Evolutionary conservation across 2,329 filamentous ascomycete species (phyloP), one percentile per base, ranked within the genome.

Genomic region (Pseudogymnoascus destructans): DNA sequence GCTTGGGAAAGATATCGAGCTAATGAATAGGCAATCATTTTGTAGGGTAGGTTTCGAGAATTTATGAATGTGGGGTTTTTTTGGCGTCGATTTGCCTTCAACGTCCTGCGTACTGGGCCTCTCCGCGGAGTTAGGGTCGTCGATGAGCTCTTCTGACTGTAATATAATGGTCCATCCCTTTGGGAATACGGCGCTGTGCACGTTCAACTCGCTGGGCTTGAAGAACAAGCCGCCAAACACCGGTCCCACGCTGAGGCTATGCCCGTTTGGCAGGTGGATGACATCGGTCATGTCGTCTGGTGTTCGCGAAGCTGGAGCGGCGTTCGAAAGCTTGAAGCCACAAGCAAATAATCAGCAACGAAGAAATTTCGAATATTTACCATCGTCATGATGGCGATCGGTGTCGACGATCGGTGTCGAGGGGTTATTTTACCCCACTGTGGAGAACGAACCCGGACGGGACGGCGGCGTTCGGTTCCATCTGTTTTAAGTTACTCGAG

Each of bases 161-260:
- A 97, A 77, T 27, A 92, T 86, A 56, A 95, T 84, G 1, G 87
- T 95, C 92, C 92, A 97, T 30, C 91, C 91, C 5, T 87, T 80
- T 0, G 91, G 90, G 61, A 89, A 91, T 3, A 85, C 79, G 57
- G 83, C 84, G 64, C 80, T 79, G 66, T 86, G 81, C 23, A 78
- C 75, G 66, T 79, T 86, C 62, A 88, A 74, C 61, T 93, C 86
- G 68, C 89, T 86, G 59, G 84, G 81, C 70, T 91, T 93, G 82
- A 96, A 96, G 66, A 85, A 88, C 59, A 93, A 78, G 30, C 92
- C 92, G n/a, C 87, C 89, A 70, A 95, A 96, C 23, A 95, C 89
- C 0, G 90, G 87, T 11, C 82, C 83, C 30, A 95, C 86, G 2
- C 84, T 86, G 67, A 93, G 80, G 63, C 79, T 85, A 73, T 93